A percentile compares a stretch with the other conserved stretches of the same genome.
phyloP scores from a whole-genome alignment of 345 rosid species.

The Populus pruinosa region DNA sequence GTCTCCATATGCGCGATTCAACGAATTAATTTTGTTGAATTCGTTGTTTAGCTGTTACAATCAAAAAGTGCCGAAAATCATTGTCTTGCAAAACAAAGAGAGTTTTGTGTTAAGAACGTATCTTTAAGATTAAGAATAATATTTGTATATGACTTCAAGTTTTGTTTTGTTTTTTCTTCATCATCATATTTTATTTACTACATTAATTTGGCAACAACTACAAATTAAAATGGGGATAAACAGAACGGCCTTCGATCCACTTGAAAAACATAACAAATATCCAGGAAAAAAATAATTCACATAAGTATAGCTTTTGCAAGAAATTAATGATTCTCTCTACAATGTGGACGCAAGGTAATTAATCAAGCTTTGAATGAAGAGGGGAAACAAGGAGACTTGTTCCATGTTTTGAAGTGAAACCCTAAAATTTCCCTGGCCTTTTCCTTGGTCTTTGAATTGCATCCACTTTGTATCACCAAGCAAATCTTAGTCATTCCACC shows the following conservation, averaged over 20 bases:
- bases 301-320: background rate
- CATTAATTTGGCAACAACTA: background rate
- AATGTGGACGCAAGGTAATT: background rate
- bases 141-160: no score
- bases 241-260: background rate
- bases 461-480: constrained; percentile 54
- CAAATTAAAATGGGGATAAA: background rate
- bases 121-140: no score
- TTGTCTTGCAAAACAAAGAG: no score
- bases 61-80: no score
- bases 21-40: no score
- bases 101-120: fast-evolving
- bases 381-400: constrained; percentile 48
- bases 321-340: background rate
- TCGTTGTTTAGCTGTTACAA: no score
- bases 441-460: constrained; percentile 44
- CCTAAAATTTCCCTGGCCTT: constrained; percentile 62
- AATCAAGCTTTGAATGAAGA: background rate
- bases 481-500: constrained; percentile 71
- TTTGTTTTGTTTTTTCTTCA: no score
- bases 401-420: constrained; percentile 67
- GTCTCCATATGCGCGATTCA: no score
- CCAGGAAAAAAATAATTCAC: background rate
- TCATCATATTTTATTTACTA: no score
- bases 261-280: background rate